phyloP scores from a whole-genome alignment of 83 land plant genomes.

The Picea abies region DNA sequence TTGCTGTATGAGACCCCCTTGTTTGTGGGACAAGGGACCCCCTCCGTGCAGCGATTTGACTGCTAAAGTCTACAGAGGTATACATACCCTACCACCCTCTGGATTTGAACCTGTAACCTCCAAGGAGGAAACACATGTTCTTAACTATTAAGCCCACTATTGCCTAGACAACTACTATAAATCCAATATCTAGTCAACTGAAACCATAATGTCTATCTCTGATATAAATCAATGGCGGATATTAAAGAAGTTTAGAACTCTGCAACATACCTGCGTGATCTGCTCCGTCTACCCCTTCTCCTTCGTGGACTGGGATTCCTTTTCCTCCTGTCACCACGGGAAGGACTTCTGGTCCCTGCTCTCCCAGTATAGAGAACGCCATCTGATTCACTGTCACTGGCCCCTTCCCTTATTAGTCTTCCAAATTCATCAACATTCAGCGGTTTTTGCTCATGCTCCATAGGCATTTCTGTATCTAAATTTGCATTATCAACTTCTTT shows the following conservation, averaged over 20 bases:
- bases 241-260: background rate
- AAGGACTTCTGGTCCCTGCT: constrained; percentile 30
- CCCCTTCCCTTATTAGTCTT: constrained; percentile 57
- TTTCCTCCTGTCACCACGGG: constrained; percentile 44
- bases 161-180: too few relatives aligned
- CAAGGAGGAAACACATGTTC: too few relatives aligned
- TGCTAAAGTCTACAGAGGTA: too few relatives aligned
- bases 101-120: too few relatives aligned
- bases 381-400: constrained; percentile 71
- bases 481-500: constrained; percentile 20
- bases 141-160: too few relatives aligned
- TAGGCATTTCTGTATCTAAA: background rate
- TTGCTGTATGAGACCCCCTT: too few relatives aligned
- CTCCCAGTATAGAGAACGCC: constrained; percentile 25
- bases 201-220: too few relatives aligned
- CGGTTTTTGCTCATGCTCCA: background rate
- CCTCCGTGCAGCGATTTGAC: too few relatives aligned
- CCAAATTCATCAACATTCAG: constrained; percentile 75
- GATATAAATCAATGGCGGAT: background rate
- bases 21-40: too few relatives aligned
- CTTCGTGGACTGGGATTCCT: constrained; percentile 41
- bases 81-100: too few relatives aligned
- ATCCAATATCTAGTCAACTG: too few relatives aligned
- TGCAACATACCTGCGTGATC: constrained; percentile 41
- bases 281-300: constrained; percentile 47